Base-by-base conservation (phyloP, 1,284 basidiomycete genomes). In the Crepidotus sp. region DNA sequence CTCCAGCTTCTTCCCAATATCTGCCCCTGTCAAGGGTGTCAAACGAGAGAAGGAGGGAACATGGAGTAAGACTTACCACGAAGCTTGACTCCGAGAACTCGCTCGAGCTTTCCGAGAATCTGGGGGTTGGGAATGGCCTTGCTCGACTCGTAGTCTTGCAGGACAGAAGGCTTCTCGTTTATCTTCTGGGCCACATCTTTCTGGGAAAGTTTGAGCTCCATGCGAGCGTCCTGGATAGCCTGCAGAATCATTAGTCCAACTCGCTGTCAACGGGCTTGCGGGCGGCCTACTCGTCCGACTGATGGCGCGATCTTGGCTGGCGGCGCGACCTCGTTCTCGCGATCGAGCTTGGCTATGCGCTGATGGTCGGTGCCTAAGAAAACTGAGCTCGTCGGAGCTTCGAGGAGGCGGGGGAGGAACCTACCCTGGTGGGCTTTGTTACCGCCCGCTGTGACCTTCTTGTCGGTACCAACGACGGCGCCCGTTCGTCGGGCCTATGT, bases 261-360 rank as follows among this genome's bases (percentile, higher is more conserved):
- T 21, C 24, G 34, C 26, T 22, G 37, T 24, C 29, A 29, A 10
- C 31, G 15, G 32, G 19, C 15, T 11, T 18, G 17, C 19, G 24
- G 27, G 24, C 10, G 40, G 51, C 76, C 40, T 54, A 86, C 87
- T 65, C 86, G 87, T 55, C 91, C 92, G 46, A 94, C 88, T 29
- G 73, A 73, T 24, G 82, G 72, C 2, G 74, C 69, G 54, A 98
- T 73, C 66, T 94, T 96, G 52, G 85, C 61, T 34, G 95, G 96
- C 6, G 96, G 93, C 7, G 93, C 89, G 17, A 97, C 94, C 59
- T 97, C 95, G 66, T 98, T 96, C 57, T 96, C 90, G 46, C 88
- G 80, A 66, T 94, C 93, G 35, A 96, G 81, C 62, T 94, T 94
- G 27, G 88, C 92, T 61, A 95, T 93, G 50, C 79, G 79, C 63